phyloP scores from a whole-genome alignment of 108 stramenopile species.

The Cyclotella distinguenda region DNA sequence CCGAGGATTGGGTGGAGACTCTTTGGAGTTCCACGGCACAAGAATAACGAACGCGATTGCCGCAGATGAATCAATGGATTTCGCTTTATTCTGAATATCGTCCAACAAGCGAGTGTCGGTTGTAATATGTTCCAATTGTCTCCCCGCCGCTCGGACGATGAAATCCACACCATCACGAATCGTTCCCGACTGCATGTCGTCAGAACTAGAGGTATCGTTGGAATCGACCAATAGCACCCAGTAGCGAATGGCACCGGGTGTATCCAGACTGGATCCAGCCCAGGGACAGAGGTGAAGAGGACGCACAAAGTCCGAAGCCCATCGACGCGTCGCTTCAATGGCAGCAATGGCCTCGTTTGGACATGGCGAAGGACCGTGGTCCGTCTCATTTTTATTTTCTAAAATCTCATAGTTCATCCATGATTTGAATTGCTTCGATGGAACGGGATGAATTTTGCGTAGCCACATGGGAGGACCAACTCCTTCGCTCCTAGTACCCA shows the following conservation, averaged over 20 bases:
- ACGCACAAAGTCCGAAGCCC: conserved; percentile 67
- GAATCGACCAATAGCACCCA: conserved; percentile 39
- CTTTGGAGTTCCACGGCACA: conserved; percentile 16
- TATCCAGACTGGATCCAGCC: conserved; percentile 54
- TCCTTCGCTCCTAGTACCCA: too few species aligned
- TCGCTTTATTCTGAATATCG: not conserved
- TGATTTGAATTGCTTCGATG: too few species aligned
- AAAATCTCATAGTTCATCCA: too few species aligned
- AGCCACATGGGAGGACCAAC: too few species aligned
- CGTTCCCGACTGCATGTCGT: not conserved
- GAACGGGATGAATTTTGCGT: too few species aligned
- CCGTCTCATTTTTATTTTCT: not conserved
- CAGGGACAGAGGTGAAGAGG: conserved; percentile 67
- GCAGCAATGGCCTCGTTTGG: conserved; percentile 33
- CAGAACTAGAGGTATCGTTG: not conserved
- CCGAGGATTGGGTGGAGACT: not conserved
- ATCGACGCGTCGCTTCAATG: conserved; percentile 50
- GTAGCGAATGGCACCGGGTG: conserved; percentile 52
- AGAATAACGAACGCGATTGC: conserved; percentile 68
- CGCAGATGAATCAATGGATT: conserved; percentile 50
- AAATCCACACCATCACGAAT: conserved; percentile 29
- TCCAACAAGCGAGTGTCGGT: not conserved
- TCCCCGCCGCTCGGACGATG: conserved; percentile 21
- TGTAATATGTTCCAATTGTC: conserved; percentile 21
- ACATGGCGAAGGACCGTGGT: not conserved